Conservation (phyloP, 257 asterid genomes). For the Penstemon newberryi region DNA sequence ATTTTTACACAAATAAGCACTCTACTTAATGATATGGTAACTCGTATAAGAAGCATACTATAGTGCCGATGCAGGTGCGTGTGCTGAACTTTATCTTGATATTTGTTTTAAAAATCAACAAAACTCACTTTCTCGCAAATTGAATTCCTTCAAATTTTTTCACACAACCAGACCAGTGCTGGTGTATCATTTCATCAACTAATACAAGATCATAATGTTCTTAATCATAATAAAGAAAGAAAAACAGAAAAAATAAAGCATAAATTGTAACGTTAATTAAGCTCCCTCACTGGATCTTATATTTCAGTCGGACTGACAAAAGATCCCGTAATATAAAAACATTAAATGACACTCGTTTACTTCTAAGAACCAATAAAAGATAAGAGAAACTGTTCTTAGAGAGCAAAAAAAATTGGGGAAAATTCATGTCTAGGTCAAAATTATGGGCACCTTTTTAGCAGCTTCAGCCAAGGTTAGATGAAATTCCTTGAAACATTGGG, state of each 20-base stretch:
- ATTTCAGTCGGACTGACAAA: slow-evolving; percentile 16
- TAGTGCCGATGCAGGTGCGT: neutral
- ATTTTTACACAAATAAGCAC: no score
- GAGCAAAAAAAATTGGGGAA: slow-evolving; percentile 22
- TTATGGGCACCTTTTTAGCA: slow-evolving; percentile 59
- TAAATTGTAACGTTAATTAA: slow-evolving; percentile 7
- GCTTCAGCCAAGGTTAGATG: slow-evolving; percentile 69
- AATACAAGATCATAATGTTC: slow-evolving; percentile 3
- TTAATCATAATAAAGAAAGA: slow-evolving; percentile 10
- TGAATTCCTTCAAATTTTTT: slow-evolving; percentile 10
- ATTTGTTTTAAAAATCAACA: slow-evolving; percentile 11
- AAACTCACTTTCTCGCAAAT: neutral
- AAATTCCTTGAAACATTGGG: slow-evolving; percentile 82
- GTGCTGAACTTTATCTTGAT: neutral
- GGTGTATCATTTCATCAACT: slow-evolving; percentile 18
- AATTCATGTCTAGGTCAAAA: neutral
- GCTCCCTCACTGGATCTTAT: slow-evolving; percentile 13
- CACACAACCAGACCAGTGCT: slow-evolving; percentile 2
- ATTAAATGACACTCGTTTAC: slow-evolving; percentile 3
- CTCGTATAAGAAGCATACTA: slow-evolving; percentile 8
- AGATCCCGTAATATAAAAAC: neutral
- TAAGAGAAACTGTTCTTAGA: slow-evolving; percentile 10
- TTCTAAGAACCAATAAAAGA: slow-evolving; percentile 18
- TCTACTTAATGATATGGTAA: neutral
- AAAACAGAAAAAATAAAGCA: slow-evolving; percentile 12